A percentile compares a stretch with the other conserved stretches of the same genome.
These are phyloP conservation scores for Acacia pycnantha DNA, from an alignment of 331 rosid species.

Conservation along the genomic window DNA sequence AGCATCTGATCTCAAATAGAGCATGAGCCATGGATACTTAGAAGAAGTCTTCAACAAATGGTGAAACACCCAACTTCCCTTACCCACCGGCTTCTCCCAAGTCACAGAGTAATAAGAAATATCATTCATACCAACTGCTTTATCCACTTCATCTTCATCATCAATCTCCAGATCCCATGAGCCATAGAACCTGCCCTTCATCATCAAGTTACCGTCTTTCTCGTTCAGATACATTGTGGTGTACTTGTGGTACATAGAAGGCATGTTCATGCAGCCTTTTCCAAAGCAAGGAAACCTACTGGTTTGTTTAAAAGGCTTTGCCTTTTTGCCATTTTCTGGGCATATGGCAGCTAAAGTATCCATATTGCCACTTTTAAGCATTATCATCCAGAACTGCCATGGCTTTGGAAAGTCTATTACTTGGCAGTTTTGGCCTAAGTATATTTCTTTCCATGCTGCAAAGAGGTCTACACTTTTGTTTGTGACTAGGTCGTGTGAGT, in stretches of 20 bases:
- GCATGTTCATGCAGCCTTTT: slow-evolving; percentile 51
- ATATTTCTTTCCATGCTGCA: slow-evolving; percentile 34
- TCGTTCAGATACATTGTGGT: slow-evolving; percentile 15
- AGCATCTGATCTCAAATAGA: slow-evolving; percentile 49
- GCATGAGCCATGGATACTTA: slow-evolving; percentile 47
- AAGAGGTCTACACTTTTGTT: neutral
- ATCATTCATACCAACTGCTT: slow-evolving; percentile 22
- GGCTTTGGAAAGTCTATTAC: slow-evolving; percentile 33
- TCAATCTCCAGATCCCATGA: slow-evolving; percentile 42
- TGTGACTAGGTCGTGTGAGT: neutral
- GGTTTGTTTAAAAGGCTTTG: slow-evolving; percentile 35
- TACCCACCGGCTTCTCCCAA: slow-evolving; percentile 38
- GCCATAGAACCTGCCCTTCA: slow-evolving; percentile 43
- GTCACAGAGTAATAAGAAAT: slow-evolving; percentile 40
- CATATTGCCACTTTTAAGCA: slow-evolving; percentile 51
- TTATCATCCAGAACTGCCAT: slow-evolving; percentile 52
- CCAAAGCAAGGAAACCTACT: slow-evolving; percentile 45
- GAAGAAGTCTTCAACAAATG: slow-evolving; percentile 46
- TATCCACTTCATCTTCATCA: neutral
- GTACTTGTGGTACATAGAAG: slow-evolving; percentile 35
- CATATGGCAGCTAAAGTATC: slow-evolving; percentile 37
- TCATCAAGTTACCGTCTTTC: neutral
- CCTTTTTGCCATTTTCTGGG: slow-evolving; percentile 34
- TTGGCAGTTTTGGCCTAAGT: slow-evolving; percentile 30
- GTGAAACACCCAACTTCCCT: slow-evolving; percentile 46